Evolutionary conservation across 225 moss, liverwort and hornwort genomes (phyloP).

Genomic region (Polytrichum commune): DNA sequence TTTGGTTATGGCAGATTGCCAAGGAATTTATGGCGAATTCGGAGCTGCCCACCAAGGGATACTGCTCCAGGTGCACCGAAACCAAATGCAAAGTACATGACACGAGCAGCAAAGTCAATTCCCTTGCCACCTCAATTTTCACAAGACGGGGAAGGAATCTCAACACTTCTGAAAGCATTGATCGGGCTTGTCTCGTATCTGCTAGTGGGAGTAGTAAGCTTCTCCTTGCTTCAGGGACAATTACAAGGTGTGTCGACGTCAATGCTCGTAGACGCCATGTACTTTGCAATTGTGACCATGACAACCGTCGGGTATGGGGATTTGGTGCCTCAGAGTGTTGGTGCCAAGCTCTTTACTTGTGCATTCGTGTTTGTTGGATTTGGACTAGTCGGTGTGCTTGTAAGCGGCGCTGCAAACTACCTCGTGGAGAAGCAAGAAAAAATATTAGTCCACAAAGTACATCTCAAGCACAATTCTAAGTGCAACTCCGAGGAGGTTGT

Average conservation of each 20-base stretch:
- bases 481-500: conserved; percentile 10
- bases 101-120: conserved; percentile 14
- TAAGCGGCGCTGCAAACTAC: conserved; percentile 73
- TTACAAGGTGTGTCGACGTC: conserved; percentile 31
- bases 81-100: no score
- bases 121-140: conserved; percentile 24
- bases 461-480: conserved; percentile 18
- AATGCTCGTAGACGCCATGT: conserved; percentile 44
- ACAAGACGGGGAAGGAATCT: conserved; percentile 12
- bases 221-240: conserved; percentile 30
- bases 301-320: conserved; percentile 57
- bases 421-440: conserved; percentile 81
- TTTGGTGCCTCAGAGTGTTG: conserved; percentile 32
- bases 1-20: no score
- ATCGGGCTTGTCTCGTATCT: conserved; percentile 30
- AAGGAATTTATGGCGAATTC: no score
- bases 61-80: no score
- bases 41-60: no score
- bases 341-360: conserved; percentile 73
- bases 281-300: conserved; percentile 58
- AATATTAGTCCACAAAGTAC: conserved; percentile 45
- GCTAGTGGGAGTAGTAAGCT: conserved; percentile 41
- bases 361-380: conserved; percentile 69
- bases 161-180: conserved; percentile 29
- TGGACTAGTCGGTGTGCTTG: conserved; percentile 59